Percentiles rank a stretch among this genome's conserved stretches.
Evolutionary conservation across 2,329 filamentous ascomycete genomes (phyloP).

Genomic region (Fusarium sterilihyphosum): DNA sequence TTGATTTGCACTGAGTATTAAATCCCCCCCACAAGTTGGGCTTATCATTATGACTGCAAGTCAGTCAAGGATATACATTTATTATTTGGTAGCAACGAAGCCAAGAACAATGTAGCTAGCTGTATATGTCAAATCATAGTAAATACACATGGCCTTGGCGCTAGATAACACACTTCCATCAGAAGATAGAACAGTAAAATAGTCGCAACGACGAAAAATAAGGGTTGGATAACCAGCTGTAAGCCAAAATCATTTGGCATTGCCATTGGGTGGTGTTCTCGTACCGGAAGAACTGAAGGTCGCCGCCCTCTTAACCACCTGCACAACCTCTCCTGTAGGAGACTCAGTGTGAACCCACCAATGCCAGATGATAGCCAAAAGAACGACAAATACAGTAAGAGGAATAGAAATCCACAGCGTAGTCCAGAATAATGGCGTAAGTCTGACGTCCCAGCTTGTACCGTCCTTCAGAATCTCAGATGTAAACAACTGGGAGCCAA

Average conservation of each 20-base stretch:
- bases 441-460: slow-evolving; percentile 35
- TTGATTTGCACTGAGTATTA: not conserved
- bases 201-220: not conserved
- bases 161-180: not conserved
- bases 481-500: slow-evolving; percentile 43
- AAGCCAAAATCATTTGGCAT: not conserved
- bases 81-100: slow-evolving; percentile 2
- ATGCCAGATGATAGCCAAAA: slow-evolving; percentile 43
- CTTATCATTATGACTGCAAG: slow-evolving; percentile 11
- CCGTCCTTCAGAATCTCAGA: slow-evolving; percentile 31
- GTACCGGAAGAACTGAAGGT: slow-evolving; percentile 29
- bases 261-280: slow-evolving; percentile 14
- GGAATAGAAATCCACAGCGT: slow-evolving; percentile 47
- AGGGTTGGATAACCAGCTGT: no score
- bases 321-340: slow-evolving; percentile 29
- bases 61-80: not conserved
- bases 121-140: slow-evolving; percentile 16
- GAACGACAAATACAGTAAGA: slow-evolving; percentile 39
- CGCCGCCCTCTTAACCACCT: slow-evolving; percentile 34
- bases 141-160: not conserved
- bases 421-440: slow-evolving; percentile 44
- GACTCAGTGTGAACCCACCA: slow-evolving; percentile 44
- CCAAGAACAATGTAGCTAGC: slow-evolving; percentile 14
- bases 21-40: slow-evolving; percentile 18
- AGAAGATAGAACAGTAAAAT: not conserved